Percentiles rank a stretch among this genome's conserved stretches.
Evolutionary conservation across 768 basidiomycete species (phyloP).

Genomic region (Mycena maculata): DNA sequence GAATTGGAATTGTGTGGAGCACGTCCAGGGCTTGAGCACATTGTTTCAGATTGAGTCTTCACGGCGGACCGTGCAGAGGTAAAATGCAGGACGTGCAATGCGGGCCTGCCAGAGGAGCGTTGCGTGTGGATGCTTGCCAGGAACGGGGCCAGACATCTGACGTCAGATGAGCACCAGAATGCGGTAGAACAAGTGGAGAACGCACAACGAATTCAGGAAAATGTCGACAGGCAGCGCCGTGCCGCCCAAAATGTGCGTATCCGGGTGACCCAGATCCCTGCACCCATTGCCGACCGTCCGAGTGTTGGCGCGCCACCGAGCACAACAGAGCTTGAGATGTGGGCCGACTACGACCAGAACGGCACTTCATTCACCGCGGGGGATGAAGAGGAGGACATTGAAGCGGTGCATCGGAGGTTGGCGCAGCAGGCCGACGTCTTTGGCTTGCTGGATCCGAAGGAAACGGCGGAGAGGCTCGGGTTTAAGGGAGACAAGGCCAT

Average conservation of each 20-base stretch:
- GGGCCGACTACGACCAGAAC: slow-evolving; percentile 4
- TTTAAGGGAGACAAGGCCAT: slow-evolving; percentile 2
- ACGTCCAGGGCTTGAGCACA: neutral
- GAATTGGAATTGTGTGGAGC: neutral
- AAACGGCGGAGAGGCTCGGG: slow-evolving; percentile 3
- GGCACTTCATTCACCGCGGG: slow-evolving; percentile 9
- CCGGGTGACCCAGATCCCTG: neutral
- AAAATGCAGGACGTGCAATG: neutral
- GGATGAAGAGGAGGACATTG: slow-evolving; percentile 2
- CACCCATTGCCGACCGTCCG: neutral
- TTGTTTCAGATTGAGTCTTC: neutral
- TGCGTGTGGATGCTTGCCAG: neutral
- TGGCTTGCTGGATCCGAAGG: slow-evolving; percentile 21
- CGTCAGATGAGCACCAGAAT: neutral
- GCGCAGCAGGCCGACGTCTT: slow-evolving; percentile 7
- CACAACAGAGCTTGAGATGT: slow-evolving; percentile 14
- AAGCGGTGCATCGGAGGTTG: neutral
- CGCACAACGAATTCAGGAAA: neutral
- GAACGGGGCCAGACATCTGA: neutral
- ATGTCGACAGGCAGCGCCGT: neutral
- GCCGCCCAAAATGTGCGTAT: neutral
- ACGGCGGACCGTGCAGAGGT: neutral
- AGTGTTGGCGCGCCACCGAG: neutral
- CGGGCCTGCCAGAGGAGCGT: no score
- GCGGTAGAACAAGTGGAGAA: neutral